These are phyloP conservation scores for Parietaria judaica DNA, from an alignment of 306 rosid species.

Conservation along the genomic window DNA sequence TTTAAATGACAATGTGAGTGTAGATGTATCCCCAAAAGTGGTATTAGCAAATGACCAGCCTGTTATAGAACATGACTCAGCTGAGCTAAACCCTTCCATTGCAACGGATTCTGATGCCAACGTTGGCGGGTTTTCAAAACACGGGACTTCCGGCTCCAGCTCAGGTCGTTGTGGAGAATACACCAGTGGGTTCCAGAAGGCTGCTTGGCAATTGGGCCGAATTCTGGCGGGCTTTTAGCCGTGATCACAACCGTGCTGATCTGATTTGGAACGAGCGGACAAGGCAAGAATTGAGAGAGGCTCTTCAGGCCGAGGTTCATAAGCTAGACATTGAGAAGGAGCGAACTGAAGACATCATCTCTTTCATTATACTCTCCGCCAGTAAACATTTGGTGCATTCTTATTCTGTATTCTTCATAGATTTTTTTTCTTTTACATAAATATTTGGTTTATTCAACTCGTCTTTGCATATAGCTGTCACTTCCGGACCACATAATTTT, in stretches of 20 bases:
- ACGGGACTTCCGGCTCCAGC: conserved; percentile 94
- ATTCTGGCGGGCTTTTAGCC: conserved; percentile 97
- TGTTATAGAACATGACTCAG: conserved; percentile 34
- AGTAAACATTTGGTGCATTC: too few relatives aligned
- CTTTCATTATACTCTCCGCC: too few relatives aligned
- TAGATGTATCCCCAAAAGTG: too few relatives aligned
- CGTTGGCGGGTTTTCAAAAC: conserved; percentile 40
- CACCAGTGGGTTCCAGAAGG: conserved; percentile 97
- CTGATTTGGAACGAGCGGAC: conserved; percentile 99
- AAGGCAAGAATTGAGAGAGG: conserved; percentile 92
- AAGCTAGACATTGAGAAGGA: conserved; percentile 94
- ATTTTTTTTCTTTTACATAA: too few relatives aligned
- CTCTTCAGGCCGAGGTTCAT: conserved; percentile 96
- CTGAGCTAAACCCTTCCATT: conserved; percentile 37
- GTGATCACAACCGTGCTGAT: conserved; percentile 99
- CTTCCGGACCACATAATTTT: too few relatives aligned
- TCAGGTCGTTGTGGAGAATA: conserved; percentile 94
- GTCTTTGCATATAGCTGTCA: too few relatives aligned
- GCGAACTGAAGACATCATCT: conserved; percentile 95
- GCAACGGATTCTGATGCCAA: conserved; percentile 47
- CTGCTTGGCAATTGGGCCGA: conserved; percentile 92
- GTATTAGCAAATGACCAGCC: conserved; percentile 42
- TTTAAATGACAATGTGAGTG: background rate
- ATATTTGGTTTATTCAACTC: too few relatives aligned
- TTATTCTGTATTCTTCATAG: too few relatives aligned